Evolutionary conservation across 805 yeast species (phyloP).

Genomic region (Cyberlindnera americana): DNA sequence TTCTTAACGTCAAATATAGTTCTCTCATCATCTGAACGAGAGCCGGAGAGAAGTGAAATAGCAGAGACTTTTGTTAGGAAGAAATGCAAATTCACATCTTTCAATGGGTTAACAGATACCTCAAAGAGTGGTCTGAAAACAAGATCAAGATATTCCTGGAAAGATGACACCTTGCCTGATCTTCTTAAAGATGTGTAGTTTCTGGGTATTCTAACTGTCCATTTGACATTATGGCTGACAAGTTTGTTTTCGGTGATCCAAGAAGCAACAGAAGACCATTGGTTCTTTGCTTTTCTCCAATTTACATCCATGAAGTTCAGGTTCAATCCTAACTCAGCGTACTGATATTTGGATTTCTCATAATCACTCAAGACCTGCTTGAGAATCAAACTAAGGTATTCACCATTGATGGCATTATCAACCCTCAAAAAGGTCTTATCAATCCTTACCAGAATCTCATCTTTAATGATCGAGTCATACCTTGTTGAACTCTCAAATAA

Average conservation of each 20-base stretch:
- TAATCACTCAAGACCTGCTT: slow-evolving; percentile 31
- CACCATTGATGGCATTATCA: slow-evolving; percentile 36
- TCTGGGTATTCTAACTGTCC: slow-evolving; percentile 36
- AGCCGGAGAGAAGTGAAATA: slow-evolving; percentile 30
- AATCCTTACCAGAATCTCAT: slow-evolving; percentile 28
- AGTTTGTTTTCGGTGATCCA: slow-evolving; percentile 37
- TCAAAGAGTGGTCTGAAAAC: slow-evolving; percentile 34
- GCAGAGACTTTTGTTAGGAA: slow-evolving; percentile 32
- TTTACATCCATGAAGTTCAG: slow-evolving; percentile 25
- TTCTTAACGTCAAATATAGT: slow-evolving; percentile 19
- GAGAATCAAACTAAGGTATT: slow-evolving; percentile 34
- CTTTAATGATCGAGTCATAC: slow-evolving; percentile 22
- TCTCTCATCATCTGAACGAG: slow-evolving; percentile 20
- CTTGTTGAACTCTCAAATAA: slow-evolving; percentile 21
- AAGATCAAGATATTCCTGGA: slow-evolving; percentile 31
- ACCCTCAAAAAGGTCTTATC: slow-evolving; percentile 34
- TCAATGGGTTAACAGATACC: slow-evolving; percentile 23
- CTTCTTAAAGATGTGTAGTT: slow-evolving; percentile 27
- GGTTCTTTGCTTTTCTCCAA: slow-evolving; percentile 10
- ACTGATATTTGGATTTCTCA: slow-evolving; percentile 38
- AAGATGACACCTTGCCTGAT: slow-evolving; percentile 22
- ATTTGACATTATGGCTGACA: slow-evolving; percentile 37
- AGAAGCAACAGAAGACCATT: slow-evolving; percentile 32
- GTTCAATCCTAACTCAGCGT: slow-evolving; percentile 35
- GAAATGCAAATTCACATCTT: slow-evolving; percentile 29